Base-by-base conservation (phyloP, 139 green algal species). In the Coccomyxa sp. region DNA sequence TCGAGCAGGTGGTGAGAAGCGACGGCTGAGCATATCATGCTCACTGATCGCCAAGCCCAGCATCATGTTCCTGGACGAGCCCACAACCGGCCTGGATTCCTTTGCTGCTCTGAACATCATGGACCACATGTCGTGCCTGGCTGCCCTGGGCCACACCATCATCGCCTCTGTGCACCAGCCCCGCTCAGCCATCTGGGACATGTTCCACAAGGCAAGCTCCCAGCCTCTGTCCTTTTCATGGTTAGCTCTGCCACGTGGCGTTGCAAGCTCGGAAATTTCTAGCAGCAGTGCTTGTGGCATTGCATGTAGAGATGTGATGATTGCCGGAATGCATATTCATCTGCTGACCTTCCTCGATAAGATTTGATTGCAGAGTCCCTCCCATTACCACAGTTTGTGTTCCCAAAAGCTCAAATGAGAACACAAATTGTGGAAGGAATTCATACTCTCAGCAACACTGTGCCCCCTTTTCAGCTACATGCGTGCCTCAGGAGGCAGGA, bases 21-120 rank as follows among this genome's bases (percentile, higher is more conserved):
- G 89, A 82, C 85, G 89, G 0, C 82, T 93, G 30, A 93, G 87
- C 31, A 88, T 93, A 59, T 85, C 89, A 18, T 81, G 89, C 67
- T 87, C 91, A 76, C 87, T 92, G 77, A 67, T 92, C 27, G 84
- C 90, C 58, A 92, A 92, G 85, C 90, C 92, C 15, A 82, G 79
- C 77, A 83, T 90, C 80, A 16, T 90, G 21, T 91, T 90, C 83
- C 82, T 92, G 82, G 85, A 90, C 27, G 87, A 91, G 85, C 87
- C 87, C 59, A 91, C 88, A 4, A 80, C 82, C 27, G 89, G 89
- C 16, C 86, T 91, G 81, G 87, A 90, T 84, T 81, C 84, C 3
- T 86, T 80, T 80, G 86, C 87, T 0, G 88, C 88, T 16, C 63
- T 82, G 28, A 68, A 80, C 66, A 79, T 91, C 21, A 89, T 91